Evolutionary conservation across 805 yeast genomes (phyloP).

Genomic region (Saccharomycopsis sp.): DNA sequence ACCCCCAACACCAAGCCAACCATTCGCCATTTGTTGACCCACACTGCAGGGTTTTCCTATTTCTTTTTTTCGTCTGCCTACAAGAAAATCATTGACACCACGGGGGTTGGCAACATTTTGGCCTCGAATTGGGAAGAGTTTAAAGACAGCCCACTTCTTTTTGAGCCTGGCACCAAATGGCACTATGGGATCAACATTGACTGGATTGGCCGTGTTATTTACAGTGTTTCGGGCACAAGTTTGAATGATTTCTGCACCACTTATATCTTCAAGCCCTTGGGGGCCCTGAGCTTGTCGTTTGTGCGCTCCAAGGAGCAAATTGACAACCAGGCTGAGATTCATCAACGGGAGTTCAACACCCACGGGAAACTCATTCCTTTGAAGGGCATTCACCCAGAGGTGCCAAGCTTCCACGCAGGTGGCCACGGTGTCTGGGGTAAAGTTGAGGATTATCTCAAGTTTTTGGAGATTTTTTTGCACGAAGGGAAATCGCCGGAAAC

Average conservation of each 20-base stretch:
- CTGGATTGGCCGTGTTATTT: conserved; percentile 29
- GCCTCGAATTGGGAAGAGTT: conserved; percentile 22
- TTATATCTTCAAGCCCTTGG: conserved; percentile 27
- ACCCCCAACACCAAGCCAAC: conserved; percentile 25
- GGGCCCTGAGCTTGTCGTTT: conserved; percentile 24
- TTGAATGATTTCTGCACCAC: conserved; percentile 25
- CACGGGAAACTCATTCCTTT: conserved; percentile 16
- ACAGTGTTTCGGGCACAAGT: conserved; percentile 24
- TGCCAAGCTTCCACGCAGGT: conserved; percentile 29
- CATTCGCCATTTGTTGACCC: conserved; percentile 28
- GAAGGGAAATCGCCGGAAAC: conserved; percentile 30
- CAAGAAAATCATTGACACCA: conserved; percentile 18
- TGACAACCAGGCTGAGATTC: conserved; percentile 22
- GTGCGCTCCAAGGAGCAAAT: conserved; percentile 20
- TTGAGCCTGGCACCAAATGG: conserved; percentile 31
- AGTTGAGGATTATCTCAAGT: conserved; percentile 32
- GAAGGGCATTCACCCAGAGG: conserved; percentile 20
- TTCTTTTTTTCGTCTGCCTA: conserved; percentile 26
- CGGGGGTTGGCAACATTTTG: conserved; percentile 20
- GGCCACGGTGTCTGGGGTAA: conserved; percentile 37
- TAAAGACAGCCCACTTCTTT: conserved; percentile 24
- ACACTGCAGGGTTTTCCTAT: conserved; percentile 32
- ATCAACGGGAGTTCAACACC: conserved; percentile 23
- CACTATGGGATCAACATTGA: conserved; percentile 29
- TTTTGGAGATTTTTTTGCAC: conserved; percentile 33